Evolutionary conservation across 805 yeast genomes (phyloP), one percentile per base, ranked within the genome.

Genomic region (Wickerhamiella hasegawae): DNA sequence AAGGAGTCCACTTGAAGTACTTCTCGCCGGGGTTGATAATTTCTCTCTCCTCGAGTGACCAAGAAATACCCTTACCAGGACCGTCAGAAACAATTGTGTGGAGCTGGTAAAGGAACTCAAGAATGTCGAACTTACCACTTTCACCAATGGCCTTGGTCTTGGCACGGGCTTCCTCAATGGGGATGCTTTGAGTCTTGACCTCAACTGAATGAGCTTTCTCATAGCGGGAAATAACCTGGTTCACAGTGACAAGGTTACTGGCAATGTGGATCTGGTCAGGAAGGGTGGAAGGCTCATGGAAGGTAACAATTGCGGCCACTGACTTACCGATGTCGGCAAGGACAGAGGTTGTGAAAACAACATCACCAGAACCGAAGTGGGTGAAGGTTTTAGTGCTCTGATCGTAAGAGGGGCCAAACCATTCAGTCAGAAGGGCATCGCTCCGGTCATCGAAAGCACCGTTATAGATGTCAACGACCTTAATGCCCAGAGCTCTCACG

Each of bases 211-310:
- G 60, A 9, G 45, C 36, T 40, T 55, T 45, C 47, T 68, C 71
- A 43, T 65, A 71, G 26, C 41, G 52, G 9, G 53, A 43, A 34
- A 59, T 49, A 4, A 66, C 48, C 14, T 66, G 59, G 38, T 58
- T 59, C 22, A 59, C 49, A 0, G 68, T 47, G 28, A 60, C 49
- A n/a, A 35, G 43, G 25, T 59, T 68, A 15, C 72, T 63, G 34
- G 56, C 58, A 23, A 69, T 47, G 46, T 64, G 59, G 15, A 70
- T 39, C 15, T 33, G 42, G 40, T 69, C 64, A 18, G 75, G 73
- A 15, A 71, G 44, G 3, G 49, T 32, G 0, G 58, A 29, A 4
- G 60, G 57, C 28, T 62, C 58, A 1, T 33, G 40, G 15, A 16
- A 18, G 5, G 69, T 51, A 9, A 61, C 65, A 31, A 68, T 40